These are phyloP conservation scores for Puccinia hordei DNA, from an alignment of 1,284 basidiomycete genomes.

Conservation along the genomic window DNA sequence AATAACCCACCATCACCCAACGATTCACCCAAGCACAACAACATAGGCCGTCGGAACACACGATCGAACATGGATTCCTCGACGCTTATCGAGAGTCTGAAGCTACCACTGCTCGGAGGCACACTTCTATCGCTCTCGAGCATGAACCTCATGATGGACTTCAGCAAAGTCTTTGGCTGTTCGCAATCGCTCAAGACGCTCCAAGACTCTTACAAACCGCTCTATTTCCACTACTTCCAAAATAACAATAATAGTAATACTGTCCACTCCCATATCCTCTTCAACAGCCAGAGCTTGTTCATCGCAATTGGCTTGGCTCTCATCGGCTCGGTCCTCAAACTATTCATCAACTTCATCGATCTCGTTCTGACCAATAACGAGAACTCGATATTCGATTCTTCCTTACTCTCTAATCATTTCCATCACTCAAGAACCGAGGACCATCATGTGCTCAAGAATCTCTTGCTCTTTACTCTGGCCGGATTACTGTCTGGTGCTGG, in stretches of 20 bases:
- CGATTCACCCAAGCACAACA: too few relatives aligned
- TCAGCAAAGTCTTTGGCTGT: constrained; percentile 32
- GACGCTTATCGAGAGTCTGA: not conserved
- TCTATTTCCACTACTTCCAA: not conserved
- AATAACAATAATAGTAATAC: not conserved
- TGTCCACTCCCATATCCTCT: not conserved
- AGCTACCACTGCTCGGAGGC: constrained; percentile 14
- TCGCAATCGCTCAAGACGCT: constrained; percentile 2
- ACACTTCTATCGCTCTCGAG: constrained; percentile 13
- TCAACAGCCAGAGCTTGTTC: constrained; percentile 6
- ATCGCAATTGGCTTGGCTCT: constrained; percentile 7
- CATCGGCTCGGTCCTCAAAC: constrained; percentile 15
- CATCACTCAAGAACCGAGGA: not conserved
- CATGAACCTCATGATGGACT: constrained; percentile 5
- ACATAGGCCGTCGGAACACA: too few relatives aligned
- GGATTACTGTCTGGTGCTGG: constrained; percentile 24
- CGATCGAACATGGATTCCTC: not conserved
- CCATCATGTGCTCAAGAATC: not conserved
- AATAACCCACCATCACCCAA: too few relatives aligned
- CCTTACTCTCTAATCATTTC: not conserved
- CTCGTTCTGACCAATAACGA: not conserved
- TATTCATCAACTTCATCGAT: constrained; percentile 15
- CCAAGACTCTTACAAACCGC: not conserved
- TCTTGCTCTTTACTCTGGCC: constrained; percentile 14
- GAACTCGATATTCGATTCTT: constrained; percentile 18